phyloP scores from a whole-genome alignment of 352 stramenopile species.

The Phytophthora brassicae region DNA sequence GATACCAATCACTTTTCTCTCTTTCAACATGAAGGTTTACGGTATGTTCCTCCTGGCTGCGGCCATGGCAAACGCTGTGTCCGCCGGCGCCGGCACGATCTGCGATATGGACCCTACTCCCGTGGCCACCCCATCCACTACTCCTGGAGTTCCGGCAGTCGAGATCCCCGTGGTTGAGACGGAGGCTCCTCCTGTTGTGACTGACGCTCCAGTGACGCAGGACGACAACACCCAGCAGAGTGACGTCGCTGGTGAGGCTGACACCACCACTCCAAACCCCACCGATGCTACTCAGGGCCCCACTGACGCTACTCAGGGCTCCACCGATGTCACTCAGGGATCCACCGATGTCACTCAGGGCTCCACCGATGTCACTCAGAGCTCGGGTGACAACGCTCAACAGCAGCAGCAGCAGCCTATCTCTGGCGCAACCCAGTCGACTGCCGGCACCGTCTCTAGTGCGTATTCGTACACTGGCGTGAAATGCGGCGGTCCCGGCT shows the following conservation, averaged over 20 bases:
- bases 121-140: conserved; percentile 10
- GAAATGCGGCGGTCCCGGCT: conserved; percentile 53
- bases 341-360: conserved; percentile 11
- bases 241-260: conserved; percentile 15
- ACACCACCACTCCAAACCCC: too few relatives aligned
- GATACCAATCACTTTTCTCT: conserved; percentile 15
- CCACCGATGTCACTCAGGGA: not conserved
- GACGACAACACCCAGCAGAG: conserved; percentile 7
- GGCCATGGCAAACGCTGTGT: conserved; percentile 29
- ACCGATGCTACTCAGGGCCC: too few relatives aligned
- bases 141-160: not conserved
- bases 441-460: conserved; percentile 38
- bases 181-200: not conserved
- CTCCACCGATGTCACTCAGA: conserved; percentile 10
- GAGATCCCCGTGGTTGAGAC: conserved; percentile 5
- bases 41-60: conserved; percentile 30
- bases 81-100: conserved; percentile 23
- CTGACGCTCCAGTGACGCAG: conserved; percentile 12
- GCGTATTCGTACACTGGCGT: conserved; percentile 60
- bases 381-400: not conserved
- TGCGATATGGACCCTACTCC: conserved; percentile 36
- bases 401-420: conserved; percentile 25
- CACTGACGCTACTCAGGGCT: too few relatives aligned
- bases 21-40: conserved; percentile 38
- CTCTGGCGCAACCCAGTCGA: conserved; percentile 29